These are phyloP conservation scores for Rhodotorula kratochvilovae DNA, from an alignment of 768 basidiomycete genomes.

Conservation along the genomic window DNA sequence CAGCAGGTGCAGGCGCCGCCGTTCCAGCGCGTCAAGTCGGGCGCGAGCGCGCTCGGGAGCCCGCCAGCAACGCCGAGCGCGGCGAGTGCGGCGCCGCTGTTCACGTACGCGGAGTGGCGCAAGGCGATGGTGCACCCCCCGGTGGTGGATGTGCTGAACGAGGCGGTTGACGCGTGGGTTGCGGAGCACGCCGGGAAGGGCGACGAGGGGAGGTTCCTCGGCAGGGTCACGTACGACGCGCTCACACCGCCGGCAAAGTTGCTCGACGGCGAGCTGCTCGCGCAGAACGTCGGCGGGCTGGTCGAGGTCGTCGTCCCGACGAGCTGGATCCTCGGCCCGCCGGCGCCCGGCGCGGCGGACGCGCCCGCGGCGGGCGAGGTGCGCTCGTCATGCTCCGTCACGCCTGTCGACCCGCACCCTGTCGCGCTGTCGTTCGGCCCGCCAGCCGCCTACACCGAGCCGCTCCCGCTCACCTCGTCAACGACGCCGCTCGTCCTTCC, in stretches of 20 bases:
- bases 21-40: background rate
- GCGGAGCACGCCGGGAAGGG: background rate
- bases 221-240: conserved; percentile 39
- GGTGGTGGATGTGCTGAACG: conserved; percentile 22
- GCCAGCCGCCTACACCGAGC: conserved; percentile 9
- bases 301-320: conserved; percentile 37
- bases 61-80: background rate
- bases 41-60: background rate
- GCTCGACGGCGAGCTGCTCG: conserved; percentile 37
- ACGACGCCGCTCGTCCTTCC: conserved; percentile 26
- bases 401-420: conserved; percentile 2
- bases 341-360: background rate
- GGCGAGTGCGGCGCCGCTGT: conserved; percentile 4
- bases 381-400: conserved; percentile 1
- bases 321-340: conserved; percentile 22
- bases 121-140: conserved; percentile 23
- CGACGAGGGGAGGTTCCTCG: conserved; percentile 25
- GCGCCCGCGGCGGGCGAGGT: background rate
- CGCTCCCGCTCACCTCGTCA: background rate
- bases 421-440: conserved; percentile 19
- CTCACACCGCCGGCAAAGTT: conserved; percentile 32
- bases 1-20: background rate
- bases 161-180: conserved; percentile 4
- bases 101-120: conserved; percentile 18
- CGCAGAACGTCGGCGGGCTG: conserved; percentile 30